Percentiles rank a stretch among this genome's conserved stretches.
phyloP scores from a whole-genome alignment of 345 rosid genomes.

The Eucalyptus urophylla region DNA sequence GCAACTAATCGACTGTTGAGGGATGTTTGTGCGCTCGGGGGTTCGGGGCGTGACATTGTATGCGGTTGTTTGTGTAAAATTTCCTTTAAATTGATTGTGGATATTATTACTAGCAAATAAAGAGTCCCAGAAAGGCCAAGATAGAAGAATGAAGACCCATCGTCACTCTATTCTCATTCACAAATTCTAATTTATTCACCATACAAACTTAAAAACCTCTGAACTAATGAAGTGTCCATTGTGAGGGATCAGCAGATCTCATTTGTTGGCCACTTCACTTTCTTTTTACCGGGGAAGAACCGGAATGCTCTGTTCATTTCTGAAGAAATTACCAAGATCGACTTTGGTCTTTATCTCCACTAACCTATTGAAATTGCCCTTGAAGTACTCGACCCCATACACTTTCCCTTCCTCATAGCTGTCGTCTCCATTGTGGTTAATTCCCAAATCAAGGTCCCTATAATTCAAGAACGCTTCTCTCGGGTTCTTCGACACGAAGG shows the following conservation, averaged over 20 bases:
- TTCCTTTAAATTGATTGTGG: too few relatives aligned
- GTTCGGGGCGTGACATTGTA: too few relatives aligned
- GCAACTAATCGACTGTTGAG: too few relatives aligned
- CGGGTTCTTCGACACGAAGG: constrained; percentile 40
- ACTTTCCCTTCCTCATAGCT: constrained; percentile 16
- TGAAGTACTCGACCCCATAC: constrained; percentile 45
- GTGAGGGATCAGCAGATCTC: not conserved
- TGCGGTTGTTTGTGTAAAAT: too few relatives aligned
- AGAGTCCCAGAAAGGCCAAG: not conserved
- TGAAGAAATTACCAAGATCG: constrained; percentile 44
- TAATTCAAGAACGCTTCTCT: constrained; percentile 52
- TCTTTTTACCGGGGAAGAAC: not conserved
- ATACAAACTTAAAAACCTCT: not conserved
- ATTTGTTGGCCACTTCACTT: not conserved
- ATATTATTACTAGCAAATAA: not conserved
- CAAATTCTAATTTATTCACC: not conserved
- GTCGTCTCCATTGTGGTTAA: constrained; percentile 4
- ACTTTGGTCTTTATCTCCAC: constrained; percentile 34
- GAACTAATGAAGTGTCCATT: not conserved
- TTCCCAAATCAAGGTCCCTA: constrained; percentile 55
- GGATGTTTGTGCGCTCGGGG: too few relatives aligned
- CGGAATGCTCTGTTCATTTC: constrained; percentile 61
- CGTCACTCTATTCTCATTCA: not conserved
- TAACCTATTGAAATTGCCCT: constrained; percentile 36
- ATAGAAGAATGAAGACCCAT: not conserved